Evolutionary conservation across 2,329 filamentous ascomycete species (phyloP).

Genomic region (Coniochaeta pulveracea): DNA sequence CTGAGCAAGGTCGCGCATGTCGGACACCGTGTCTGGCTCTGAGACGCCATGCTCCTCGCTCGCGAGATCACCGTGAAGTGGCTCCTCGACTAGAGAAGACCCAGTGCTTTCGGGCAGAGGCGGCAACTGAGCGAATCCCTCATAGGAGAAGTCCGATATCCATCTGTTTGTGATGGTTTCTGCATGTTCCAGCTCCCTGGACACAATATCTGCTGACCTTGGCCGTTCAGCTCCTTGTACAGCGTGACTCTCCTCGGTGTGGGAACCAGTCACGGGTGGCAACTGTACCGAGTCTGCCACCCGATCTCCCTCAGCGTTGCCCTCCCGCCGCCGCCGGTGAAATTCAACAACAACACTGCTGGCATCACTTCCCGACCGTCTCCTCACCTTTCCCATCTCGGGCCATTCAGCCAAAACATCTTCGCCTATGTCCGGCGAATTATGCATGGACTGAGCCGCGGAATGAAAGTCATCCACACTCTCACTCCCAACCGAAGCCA

Average conservation of each 20-base stretch:
- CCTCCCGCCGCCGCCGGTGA: too few relatives aligned
- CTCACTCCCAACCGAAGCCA: background rate
- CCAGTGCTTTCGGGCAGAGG: constrained; percentile 9
- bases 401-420: background rate
- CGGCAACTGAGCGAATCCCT: constrained; percentile 5
- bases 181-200: too few relatives aligned
- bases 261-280: too few relatives aligned
- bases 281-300: too few relatives aligned
- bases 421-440: background rate
- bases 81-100: background rate
- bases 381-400: constrained; percentile 3
- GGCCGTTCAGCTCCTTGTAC: too few relatives aligned
- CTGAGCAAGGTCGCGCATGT: constrained; percentile 5
- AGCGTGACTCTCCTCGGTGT: too few relatives aligned
- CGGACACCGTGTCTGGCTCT: too few relatives aligned
- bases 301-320: too few relatives aligned
- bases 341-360: background rate
- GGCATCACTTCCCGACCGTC: too few relatives aligned
- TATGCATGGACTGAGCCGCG: constrained; percentile 1
- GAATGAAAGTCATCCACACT: constrained; percentile 3
- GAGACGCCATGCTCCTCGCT: too few relatives aligned
- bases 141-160: constrained; percentile 5
- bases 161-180: too few relatives aligned
- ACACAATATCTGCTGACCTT: too few relatives aligned
- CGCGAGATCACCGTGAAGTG: background rate